These are phyloP conservation scores for Perkinsus olseni DNA, from an alignment of 169 alveolate genomes.

Conservation along the genomic window DNA sequence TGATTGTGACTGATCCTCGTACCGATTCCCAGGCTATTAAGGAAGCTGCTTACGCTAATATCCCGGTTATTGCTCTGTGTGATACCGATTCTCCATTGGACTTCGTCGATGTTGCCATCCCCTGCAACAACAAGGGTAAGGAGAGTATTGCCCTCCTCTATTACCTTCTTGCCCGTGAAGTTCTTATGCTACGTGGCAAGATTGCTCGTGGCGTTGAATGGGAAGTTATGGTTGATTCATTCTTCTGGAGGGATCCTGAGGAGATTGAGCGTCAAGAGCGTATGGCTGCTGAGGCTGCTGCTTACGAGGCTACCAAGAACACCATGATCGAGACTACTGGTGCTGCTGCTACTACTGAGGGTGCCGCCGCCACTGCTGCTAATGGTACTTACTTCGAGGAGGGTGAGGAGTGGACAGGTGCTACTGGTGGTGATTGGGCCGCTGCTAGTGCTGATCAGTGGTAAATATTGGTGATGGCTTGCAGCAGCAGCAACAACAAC, in stretches of 20 bases:
- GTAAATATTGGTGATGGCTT: no score
- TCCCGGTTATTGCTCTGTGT: constrained; percentile 97
- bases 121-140: constrained; percentile 94
- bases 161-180: constrained; percentile 98
- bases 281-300: no score
- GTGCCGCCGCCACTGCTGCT: no score
- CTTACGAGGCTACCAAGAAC: no score
- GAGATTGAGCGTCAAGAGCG: constrained; percentile 52
- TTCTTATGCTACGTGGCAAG: constrained; percentile 85
- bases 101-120: constrained; percentile 97
- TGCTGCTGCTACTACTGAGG: no score
- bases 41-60: constrained; percentile 93
- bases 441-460: no score
- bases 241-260: constrained; percentile 85
- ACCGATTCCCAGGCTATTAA: constrained; percentile 91
- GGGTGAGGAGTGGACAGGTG: no score
- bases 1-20: constrained; percentile 97
- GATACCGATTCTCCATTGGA: constrained; percentile 95
- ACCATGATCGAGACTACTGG: no score
- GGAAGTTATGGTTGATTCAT: constrained; percentile 87
- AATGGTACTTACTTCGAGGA: no score
- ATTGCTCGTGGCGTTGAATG: constrained; percentile 68
- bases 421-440: no score
- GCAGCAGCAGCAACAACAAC: no score
- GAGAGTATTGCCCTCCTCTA: constrained; percentile 93